Evolutionary conservation across 1,284 basidiomycete species (phyloP), one percentile per base, ranked within the genome.

Genomic region (Chalciporus sp.): DNA sequence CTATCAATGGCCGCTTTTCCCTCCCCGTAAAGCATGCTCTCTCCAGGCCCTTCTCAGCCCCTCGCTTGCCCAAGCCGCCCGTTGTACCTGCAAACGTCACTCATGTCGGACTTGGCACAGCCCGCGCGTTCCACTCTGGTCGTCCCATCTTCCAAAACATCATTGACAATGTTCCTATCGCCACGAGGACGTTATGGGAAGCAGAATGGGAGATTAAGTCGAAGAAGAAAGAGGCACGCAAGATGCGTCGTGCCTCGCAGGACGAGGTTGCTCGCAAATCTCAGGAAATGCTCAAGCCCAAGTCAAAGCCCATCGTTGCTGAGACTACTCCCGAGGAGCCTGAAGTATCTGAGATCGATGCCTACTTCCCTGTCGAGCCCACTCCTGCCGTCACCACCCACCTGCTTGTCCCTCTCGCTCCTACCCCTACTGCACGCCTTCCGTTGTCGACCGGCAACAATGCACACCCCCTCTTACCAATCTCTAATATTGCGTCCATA

Each of bases 101-200:
- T 0, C 84, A 90, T 56, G 80, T 92, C 23, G 89, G 89, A 8
- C 74, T 92, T 1, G 88, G 87, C 29, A 81, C 80, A 0, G 86
- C 85, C 1, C 76, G 89, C 45, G 88, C 84, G 63, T 92, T 92
- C 70, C 83, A 82, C 27, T 82, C 85, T 4, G 78, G 76, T 7
- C 80, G 87, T 2, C 86, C 88, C 4, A 78, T 91, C 49, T 91
- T 92, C 76, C 84, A 90, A 68, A 84, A 86, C 63, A 67, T 92
- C 27, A 81, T 81, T 2, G 82, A 92, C 67, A 92, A 92, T 65
- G 83, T 90, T 2, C 89, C 89, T 7, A 71, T 92, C 19, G 77
- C 81, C 0, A 82, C 78, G 10, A 80, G 89, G 33, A 82, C 89
- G 1, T 73, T 91, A 35, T 84, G 81, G 66, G 85, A 91, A 68